Conservation (phyloP, 768 basidiomycete species). For the Naganishia kalamii region DNA sequence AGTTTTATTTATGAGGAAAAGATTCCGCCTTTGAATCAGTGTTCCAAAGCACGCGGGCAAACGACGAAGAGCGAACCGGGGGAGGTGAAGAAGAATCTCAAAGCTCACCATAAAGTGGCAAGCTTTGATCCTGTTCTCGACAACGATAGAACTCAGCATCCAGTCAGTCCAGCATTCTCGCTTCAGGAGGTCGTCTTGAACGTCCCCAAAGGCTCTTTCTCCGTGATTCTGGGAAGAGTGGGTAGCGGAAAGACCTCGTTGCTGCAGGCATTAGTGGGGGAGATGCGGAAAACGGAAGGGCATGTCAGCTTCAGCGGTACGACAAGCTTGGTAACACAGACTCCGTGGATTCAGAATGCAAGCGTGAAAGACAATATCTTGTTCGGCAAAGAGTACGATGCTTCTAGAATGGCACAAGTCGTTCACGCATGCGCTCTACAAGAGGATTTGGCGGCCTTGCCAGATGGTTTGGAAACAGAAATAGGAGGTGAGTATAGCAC, state of each 20-base stretch:
- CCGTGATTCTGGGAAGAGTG: slow-evolving; percentile 40
- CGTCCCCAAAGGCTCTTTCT: slow-evolving; percentile 33
- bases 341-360: slow-evolving; percentile 44
- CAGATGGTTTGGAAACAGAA: slow-evolving; percentile 33
- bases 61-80: background rate
- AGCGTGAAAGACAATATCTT: slow-evolving; percentile 43
- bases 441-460: slow-evolving; percentile 29
- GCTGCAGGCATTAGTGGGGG: slow-evolving; percentile 37
- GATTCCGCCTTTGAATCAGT: slow-evolving; percentile 29
- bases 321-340: slow-evolving; percentile 42
- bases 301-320: slow-evolving; percentile 33
- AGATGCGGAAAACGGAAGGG: slow-evolving; percentile 36
- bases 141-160: background rate
- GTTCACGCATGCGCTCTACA: slow-evolving; percentile 38
- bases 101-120: no score
- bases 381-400: slow-evolving; percentile 32
- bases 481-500: slow-evolving; percentile 31
- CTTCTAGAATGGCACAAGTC: slow-evolving; percentile 25
- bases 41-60: slow-evolving; percentile 21
- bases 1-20: slow-evolving; percentile 35
- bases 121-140: background rate
- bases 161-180: slow-evolving; percentile 48
- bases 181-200: slow-evolving; percentile 50
- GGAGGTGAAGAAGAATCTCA: no score
- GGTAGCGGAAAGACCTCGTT: slow-evolving; percentile 44